Conservation (phyloP, 192 early-diverging fungal genomes). For the Coemansia sp. region DNA sequence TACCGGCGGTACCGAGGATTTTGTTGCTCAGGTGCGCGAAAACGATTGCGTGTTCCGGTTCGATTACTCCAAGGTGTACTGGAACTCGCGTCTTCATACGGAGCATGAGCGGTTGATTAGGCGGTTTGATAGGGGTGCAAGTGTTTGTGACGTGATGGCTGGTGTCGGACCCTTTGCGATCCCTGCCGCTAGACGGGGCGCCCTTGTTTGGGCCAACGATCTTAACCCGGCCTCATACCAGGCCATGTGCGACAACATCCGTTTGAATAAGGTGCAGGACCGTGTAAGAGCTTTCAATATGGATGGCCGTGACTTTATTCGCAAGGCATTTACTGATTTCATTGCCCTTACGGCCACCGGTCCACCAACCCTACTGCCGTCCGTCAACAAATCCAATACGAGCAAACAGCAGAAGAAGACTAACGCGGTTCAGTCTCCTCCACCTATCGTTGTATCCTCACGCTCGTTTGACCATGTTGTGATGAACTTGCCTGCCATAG, state of each 20-base stretch:
- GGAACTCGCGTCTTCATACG: conserved; percentile 95
- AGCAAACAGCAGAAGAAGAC: conserved; percentile 18
- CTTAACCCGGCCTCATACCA: conserved; percentile 89
- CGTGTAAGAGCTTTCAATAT: conserved; percentile 77
- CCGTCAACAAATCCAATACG: conserved; percentile 11
- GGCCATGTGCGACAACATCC: conserved; percentile 79
- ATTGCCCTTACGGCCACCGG: conserved; percentile 45
- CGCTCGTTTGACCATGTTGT: conserved; percentile 90
- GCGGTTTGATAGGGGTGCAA: conserved; percentile 66
- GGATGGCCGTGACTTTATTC: conserved; percentile 91
- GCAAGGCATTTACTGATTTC: conserved; percentile 64
- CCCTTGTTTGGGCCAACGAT: conserved; percentile 95
- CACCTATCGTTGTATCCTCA: conserved; percentile 26
- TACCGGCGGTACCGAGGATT: conserved; percentile 79
- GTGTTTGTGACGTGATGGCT: conserved; percentile 93
- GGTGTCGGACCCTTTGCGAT: conserved; percentile 98
- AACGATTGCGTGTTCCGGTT: conserved; percentile 88
- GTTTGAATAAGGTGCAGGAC: conserved; percentile 78
- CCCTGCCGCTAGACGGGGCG: conserved; percentile 82
- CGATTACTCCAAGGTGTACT: conserved; percentile 97
- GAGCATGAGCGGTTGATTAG: conserved; percentile 93
- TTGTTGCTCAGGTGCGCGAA: conserved; percentile 86
- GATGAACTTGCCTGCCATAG: conserved; percentile 98
- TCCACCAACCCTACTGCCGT: conserved; percentile 14
- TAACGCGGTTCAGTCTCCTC: not conserved